Percentiles rank a stretch among this genome's conserved stretches.
Conservation (phyloP, 768 basidiomycete species). For the Suillus fuscotomentosus region DNA sequence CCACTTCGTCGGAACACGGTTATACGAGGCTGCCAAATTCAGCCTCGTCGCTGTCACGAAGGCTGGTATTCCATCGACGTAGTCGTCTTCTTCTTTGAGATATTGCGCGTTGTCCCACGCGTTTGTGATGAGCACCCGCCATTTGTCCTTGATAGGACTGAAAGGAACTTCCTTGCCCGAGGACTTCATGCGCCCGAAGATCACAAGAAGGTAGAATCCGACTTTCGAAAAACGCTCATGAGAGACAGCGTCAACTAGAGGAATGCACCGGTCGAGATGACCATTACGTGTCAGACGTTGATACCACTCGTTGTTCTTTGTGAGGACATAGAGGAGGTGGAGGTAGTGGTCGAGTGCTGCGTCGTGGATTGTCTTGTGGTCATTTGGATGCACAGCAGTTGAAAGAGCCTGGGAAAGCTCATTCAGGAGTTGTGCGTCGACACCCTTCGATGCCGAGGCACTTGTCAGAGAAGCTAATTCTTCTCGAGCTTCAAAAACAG, state of each 20-base stretch:
- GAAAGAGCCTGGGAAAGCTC: not conserved
- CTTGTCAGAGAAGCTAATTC: not conserved
- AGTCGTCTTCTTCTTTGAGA: not conserved
- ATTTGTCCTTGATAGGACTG: not conserved
- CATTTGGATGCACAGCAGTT: not conserved
- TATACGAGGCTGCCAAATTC: not conserved
- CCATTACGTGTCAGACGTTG: not conserved
- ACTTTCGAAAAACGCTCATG: too few species aligned
- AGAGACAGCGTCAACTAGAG: not conserved
- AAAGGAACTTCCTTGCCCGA: not conserved
- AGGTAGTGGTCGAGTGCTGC: not conserved
- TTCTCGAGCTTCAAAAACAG: not conserved
- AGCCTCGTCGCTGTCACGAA: not conserved
- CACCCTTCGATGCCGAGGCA: too few species aligned
- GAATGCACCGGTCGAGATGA: not conserved
- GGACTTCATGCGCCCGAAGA: not conserved
- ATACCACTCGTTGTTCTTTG: not conserved
- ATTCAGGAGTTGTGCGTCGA: not conserved
- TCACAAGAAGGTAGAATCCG: not conserved
- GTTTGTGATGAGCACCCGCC: not conserved
- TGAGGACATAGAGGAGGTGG: not conserved
- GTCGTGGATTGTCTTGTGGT: not conserved
- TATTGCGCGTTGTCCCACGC: not conserved
- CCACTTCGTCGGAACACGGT: not conserved
- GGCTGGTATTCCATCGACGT: not conserved